Percentiles rank a stretch among this genome's conserved stretches.
Conservation (phyloP, 2,329 filamentous ascomycete genomes). For the Dothiorella sarmentorum region DNA sequence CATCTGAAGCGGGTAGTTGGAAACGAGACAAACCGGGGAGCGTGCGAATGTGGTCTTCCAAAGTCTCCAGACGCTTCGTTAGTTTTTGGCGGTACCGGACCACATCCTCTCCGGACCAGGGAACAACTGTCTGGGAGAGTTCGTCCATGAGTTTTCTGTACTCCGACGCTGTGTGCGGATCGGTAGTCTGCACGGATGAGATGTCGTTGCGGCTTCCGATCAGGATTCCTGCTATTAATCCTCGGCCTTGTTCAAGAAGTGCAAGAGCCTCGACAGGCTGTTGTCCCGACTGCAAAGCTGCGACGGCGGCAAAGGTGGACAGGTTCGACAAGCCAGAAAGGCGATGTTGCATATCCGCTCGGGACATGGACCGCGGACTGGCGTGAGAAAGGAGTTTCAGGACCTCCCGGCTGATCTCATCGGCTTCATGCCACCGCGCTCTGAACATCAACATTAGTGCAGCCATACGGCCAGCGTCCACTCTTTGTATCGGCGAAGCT, state of each 20-base stretch:
- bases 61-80: background rate
- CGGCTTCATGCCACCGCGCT: background rate
- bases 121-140: background rate
- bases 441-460: background rate
- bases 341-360: slow-evolving; percentile 13
- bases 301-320: slow-evolving; percentile 2
- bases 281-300: background rate
- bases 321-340: slow-evolving; percentile 11
- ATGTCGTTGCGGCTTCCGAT: background rate
- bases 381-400: background rate
- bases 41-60: slow-evolving; percentile 9
- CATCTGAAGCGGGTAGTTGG: slow-evolving; percentile 1
- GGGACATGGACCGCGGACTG: slow-evolving; percentile 16
- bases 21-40: slow-evolving; percentile 11
- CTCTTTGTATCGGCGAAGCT: background rate
- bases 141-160: background rate
- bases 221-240: background rate
- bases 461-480: background rate
- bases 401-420: background rate
- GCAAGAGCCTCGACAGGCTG: background rate
- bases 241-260: background rate
- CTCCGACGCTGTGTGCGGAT: background rate
- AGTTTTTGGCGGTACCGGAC: background rate
- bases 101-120: background rate
- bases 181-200: background rate